Evolutionary conservation across 306 rosid genomes (phyloP).

Genomic region (Elaeagnus macrophylla): DNA sequence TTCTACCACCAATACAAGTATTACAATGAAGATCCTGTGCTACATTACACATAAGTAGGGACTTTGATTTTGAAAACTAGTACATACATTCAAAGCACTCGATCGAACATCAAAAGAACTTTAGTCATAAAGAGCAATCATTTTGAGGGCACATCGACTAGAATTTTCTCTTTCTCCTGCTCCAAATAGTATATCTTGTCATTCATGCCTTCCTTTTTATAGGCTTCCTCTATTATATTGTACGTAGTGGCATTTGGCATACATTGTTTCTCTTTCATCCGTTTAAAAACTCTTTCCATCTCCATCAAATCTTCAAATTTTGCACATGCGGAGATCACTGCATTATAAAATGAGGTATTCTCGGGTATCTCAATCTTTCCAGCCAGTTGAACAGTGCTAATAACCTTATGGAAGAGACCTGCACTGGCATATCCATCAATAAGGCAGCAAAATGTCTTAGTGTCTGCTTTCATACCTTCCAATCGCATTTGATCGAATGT

Average conservation of each 20-base stretch:
- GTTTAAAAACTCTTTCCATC: slow-evolving; percentile 80
- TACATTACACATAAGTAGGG: too few species aligned
- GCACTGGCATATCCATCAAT: slow-evolving; percentile 88
- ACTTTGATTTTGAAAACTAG: too few species aligned
- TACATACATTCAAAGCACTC: slow-evolving; percentile 12
- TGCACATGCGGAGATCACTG: slow-evolving; percentile 79
- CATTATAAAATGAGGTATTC: slow-evolving; percentile 60
- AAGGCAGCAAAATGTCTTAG: slow-evolving; percentile 92
- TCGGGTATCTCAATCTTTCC: slow-evolving; percentile 73
- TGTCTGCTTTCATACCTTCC: slow-evolving; percentile 88
- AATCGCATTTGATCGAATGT: slow-evolving; percentile 95
- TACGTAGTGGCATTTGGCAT: slow-evolving; percentile 59
- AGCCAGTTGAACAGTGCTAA: slow-evolving; percentile 67
- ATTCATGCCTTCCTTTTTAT: slow-evolving; percentile 74
- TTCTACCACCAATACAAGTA: too few species aligned
- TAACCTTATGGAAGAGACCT: slow-evolving; percentile 91
- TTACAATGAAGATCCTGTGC: too few species aligned
- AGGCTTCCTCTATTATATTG: slow-evolving; percentile 61
- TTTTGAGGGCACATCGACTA: slow-evolving; percentile 16
- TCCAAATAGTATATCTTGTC: slow-evolving; percentile 80
- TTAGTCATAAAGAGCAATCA: slow-evolving; percentile 15
- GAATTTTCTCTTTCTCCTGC: slow-evolving; percentile 37
- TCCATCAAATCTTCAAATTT: slow-evolving; percentile 88
- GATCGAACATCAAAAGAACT: slow-evolving; percentile 16
- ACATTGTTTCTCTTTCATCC: slow-evolving; percentile 74